These are phyloP conservation scores for Vigna mungo DNA, from an alignment of 306 rosid genomes.

Conservation along the genomic window DNA sequence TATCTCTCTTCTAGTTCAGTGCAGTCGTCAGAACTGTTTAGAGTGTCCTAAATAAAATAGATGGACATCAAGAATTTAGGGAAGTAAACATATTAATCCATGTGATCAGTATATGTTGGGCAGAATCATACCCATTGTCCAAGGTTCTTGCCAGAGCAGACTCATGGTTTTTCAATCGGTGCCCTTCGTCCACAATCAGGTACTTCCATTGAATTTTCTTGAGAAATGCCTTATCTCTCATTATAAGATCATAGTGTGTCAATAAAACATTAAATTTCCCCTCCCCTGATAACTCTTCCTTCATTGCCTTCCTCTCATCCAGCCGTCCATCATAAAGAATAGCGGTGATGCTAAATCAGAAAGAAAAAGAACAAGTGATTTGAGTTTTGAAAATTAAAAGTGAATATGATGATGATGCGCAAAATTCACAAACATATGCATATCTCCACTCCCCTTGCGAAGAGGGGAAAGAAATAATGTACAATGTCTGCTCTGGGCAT, in stretches of 20 bases:
- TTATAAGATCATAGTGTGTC: constrained; percentile 97
- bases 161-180: constrained; percentile 94
- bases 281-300: constrained; percentile 90
- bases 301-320: constrained; percentile 93
- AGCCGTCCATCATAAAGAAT: constrained; percentile 92
- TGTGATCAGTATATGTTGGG: constrained; percentile 4
- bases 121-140: constrained; percentile 77
- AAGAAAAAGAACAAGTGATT: constrained; percentile 42
- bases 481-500: constrained; percentile 35
- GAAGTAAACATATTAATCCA: constrained; percentile 24
- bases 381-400: constrained; percentile 33
- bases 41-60: constrained; percentile 31
- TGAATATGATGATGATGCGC: neutral
- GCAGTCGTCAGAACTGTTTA: constrained; percentile 8
- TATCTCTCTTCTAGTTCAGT: constrained; percentile 25
- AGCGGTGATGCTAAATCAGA: constrained; percentile 72
- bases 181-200: constrained; percentile 99
- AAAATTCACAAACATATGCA: constrained; percentile 34
- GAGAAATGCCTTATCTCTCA: constrained; percentile 96
- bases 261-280: constrained; percentile 90
- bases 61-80: constrained; percentile 27
- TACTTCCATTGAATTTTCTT: constrained; percentile 92
- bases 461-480: constrained; percentile 27
- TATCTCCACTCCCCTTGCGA: constrained; percentile 31
- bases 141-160: constrained; percentile 96